Evolutionary conservation across 345 rosid species (phyloP), one percentile per base, ranked within the genome.

Genomic region (Turnera subulata): DNA sequence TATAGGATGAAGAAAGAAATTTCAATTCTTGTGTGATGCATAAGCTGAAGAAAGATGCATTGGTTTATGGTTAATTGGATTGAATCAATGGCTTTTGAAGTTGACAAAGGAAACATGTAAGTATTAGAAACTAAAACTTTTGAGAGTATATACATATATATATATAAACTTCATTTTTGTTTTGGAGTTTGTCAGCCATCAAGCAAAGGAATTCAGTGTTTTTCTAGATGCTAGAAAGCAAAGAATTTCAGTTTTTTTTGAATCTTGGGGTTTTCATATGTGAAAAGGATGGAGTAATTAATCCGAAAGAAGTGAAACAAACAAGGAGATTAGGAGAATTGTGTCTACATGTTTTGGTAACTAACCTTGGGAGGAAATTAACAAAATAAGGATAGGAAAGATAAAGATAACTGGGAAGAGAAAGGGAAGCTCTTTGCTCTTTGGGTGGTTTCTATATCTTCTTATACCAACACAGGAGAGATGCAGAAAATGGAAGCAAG

Each of bases 281-380:
- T 19, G 59, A 39, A 29, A 56, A 17, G 40, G 49, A 56, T 56
- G 56, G 58, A 51, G n/a, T n/a, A n/a, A n/a, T 51, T 33, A 59
- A 64, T 63, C 66, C 76, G 57, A 73, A 76, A 75, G 63, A 68
- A 67, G 80, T 53, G 70, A 69, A 82, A 71, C 80, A 77, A 55
- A 49, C 61, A 54, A 50, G 59, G 55, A 49, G 61, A 75, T 56
- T 60, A 21, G 16, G 45, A 42, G 45, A 42, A 6, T 42, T 42
- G 16, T 76, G 79, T 78, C 65, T 78, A 52, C 66, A 62, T 66
- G 17, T 59, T 58, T 66, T 55, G 61, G 61, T 46, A 53, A 70
- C 76, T 72, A 77, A 79, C 76, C 83, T 78, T 58, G 50, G 73
- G 39, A 62, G 59, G 65, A 46, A 68, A 66, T 55, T 48, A 58